Evolutionary conservation across 2,329 filamentous ascomycete species (phyloP), one percentile per base, ranked within the genome.

Genomic region (Acrocalymma vagum): DNA sequence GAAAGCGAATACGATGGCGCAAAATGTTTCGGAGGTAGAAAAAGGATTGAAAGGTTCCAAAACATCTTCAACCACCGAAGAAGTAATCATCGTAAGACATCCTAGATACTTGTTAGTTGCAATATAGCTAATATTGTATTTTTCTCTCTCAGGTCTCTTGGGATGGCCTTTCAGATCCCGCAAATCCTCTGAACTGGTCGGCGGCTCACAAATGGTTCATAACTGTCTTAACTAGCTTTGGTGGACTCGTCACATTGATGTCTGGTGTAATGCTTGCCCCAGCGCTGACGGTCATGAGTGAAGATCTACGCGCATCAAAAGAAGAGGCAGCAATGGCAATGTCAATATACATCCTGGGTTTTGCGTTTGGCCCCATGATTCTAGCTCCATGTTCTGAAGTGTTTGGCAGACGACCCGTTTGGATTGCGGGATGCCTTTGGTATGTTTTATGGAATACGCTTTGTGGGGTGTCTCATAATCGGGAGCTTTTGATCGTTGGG

Each of bases 351-450:
- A 38, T 63, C 20, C 40, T 58, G 16, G 57, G 55, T 0, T 63
- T 58, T 25, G 53, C 55, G 3, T 59, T 59, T 45, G 81, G 86
- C 0, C 88, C 88, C 5, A 85, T 93, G 81, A 76, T 78, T 1
- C 90, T 92, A 59, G 88, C 88, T n/a, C 88, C 88, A 0, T 69
- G 90, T 28, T 88, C 83, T 6, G 88, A 93, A 65, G 77, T 91
- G 28, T 78, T 85, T 38, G 88, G 88, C 14, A 78, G 88, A 28
- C 76, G 80, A 25, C 72, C 85, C 25, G 83, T 93, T 46, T 93
- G 57, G 50, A 39, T 59, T 3, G 17, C 36, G 8, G 51, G 54
- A 3, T 38, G 36, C 13, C 10, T 20, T 3, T 60, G 53, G 51
- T 60, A 53, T 34, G 21, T 54, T 6, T 8, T 59, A 10, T 60